These are phyloP conservation scores for Phytophthora uliginosa DNA, from an alignment of 352 stramenopile species.

Conservation along the genomic window DNA sequence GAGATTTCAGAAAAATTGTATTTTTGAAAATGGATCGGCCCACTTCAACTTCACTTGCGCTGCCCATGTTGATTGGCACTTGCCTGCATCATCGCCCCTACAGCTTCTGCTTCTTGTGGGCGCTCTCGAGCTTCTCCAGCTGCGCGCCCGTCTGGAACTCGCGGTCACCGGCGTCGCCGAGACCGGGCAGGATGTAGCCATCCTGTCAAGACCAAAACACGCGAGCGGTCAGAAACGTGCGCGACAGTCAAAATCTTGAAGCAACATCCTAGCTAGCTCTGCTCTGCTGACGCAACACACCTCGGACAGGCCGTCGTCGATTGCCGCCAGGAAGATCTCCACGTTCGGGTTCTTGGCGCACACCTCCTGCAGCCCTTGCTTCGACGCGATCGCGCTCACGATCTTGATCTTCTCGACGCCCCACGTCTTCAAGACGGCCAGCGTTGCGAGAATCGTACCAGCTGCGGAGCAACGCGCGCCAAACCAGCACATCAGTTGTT, in stretches of 20 bases:
- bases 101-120: slow-evolving; percentile 72
- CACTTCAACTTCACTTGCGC: not conserved
- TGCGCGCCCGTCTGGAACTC: slow-evolving; percentile 84
- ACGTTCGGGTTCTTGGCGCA: slow-evolving; percentile 81
- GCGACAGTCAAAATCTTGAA: slow-evolving; percentile 23
- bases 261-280: slow-evolving; percentile 30
- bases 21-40: not conserved
- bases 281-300: slow-evolving; percentile 31
- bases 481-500: not conserved
- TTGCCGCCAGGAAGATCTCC: slow-evolving; percentile 81
- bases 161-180: slow-evolving; percentile 87
- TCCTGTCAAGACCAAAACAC: slow-evolving; percentile 50
- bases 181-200: slow-evolving; percentile 84
- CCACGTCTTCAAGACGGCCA: slow-evolving; percentile 97
- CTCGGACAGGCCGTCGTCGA: slow-evolving; percentile 83
- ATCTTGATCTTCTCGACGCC: slow-evolving; percentile 95
- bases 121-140: slow-evolving; percentile 40
- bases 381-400: slow-evolving; percentile 95
- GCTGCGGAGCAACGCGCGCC: slow-evolving; percentile 37
- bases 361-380: slow-evolving; percentile 91
- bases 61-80: not conserved
- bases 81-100: slow-evolving; percentile 23
- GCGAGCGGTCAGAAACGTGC: slow-evolving; percentile 33
- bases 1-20: not conserved
- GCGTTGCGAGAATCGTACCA: slow-evolving; percentile 95